Evolutionary conservation across 2,329 filamentous ascomycete species (phyloP).

Genomic region (Aspergillus phoenicis): DNA sequence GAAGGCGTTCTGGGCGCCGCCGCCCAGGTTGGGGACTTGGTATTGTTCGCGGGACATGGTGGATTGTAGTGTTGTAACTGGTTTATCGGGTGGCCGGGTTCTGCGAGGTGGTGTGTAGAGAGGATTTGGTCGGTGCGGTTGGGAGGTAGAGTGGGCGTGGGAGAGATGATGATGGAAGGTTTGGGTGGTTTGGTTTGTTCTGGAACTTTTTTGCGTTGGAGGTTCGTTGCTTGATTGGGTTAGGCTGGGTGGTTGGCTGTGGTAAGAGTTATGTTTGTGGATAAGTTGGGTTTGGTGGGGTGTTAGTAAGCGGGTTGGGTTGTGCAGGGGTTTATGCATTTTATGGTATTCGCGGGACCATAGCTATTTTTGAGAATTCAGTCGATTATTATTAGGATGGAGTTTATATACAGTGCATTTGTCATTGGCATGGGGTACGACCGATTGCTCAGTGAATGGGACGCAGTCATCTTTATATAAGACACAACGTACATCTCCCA

Average conservation of each 20-base stretch:
- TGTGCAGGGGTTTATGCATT: too few relatives aligned
- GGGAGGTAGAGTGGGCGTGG: neutral
- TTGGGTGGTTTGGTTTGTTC: conserved; percentile 4
- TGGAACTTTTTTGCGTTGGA: conserved; percentile 5
- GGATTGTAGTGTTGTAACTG: neutral
- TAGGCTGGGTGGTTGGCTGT: neutral
- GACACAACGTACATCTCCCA: neutral
- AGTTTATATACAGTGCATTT: too few relatives aligned
- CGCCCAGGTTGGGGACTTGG: conserved; percentile 59
- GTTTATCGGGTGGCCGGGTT: conserved; percentile 2
- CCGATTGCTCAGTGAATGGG: too few relatives aligned
- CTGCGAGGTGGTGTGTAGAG: neutral
- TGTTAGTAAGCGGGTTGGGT: neutral
- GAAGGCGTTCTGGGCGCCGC: conserved; percentile 6
- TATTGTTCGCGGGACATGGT: conserved; percentile 73
- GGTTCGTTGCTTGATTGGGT: neutral
- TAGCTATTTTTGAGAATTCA: too few relatives aligned
- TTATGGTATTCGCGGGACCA: too few relatives aligned
- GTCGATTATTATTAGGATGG: too few relatives aligned
- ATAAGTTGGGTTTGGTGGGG: neutral
- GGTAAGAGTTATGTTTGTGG: neutral
- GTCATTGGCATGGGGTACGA: too few relatives aligned
- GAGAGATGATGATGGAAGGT: neutral
- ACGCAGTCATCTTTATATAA: too few relatives aligned
- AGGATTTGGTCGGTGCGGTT: neutral